A percentile compares a stretch with the other conserved stretches of the same genome.
phyloP scores from a whole-genome alignment of 2,329 filamentous ascomycete species.

The Purpureocillium takamizusanense region DNA sequence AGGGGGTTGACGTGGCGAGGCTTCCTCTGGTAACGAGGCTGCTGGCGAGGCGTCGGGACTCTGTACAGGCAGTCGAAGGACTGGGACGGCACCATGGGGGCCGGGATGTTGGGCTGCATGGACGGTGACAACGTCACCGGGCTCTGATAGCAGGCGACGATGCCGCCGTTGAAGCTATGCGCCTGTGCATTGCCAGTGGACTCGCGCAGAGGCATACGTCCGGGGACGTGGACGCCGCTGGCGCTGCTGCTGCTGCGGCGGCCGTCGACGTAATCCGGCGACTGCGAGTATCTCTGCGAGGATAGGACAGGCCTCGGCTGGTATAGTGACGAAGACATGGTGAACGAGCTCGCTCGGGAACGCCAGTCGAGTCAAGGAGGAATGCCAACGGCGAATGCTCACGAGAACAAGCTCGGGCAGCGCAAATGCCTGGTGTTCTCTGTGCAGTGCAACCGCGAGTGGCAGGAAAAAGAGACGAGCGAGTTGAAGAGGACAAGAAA shows the following conservation, averaged over 20 bases:
- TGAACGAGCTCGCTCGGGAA: constrained; percentile 11
- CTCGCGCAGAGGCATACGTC: constrained; percentile 40
- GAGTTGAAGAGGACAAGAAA: constrained; percentile 29
- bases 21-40: constrained; percentile 24
- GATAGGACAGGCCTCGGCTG: constrained; percentile 38
- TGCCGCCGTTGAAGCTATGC: constrained; percentile 27
- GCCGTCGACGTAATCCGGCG: constrained; percentile 36
- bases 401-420: constrained; percentile 17
- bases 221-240: constrained; percentile 14
- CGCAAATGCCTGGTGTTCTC: constrained; percentile 13
- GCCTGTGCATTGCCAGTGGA: constrained; percentile 43
- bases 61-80: constrained; percentile 33
- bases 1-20: constrained; percentile 45
- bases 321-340: constrained; percentile 28
- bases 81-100: constrained; percentile 41
- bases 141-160: constrained; percentile 35
- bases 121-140: constrained; percentile 32
- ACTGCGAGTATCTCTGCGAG: constrained; percentile 40
- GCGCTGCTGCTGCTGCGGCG: constrained; percentile 24
- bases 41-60: constrained; percentile 25
- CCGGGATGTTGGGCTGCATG: constrained; percentile 37
- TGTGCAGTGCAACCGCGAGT: no score
- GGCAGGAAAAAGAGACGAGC: constrained; percentile 11
- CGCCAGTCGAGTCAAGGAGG: constrained; percentile 16
- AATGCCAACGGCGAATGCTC: constrained; percentile 20